Percentiles rank a stretch among this genome's conserved stretches.
phyloP scores from a whole-genome alignment of 192 early-diverging fungal genomes.

The Phycomyces blakesleeanus region DNA sequence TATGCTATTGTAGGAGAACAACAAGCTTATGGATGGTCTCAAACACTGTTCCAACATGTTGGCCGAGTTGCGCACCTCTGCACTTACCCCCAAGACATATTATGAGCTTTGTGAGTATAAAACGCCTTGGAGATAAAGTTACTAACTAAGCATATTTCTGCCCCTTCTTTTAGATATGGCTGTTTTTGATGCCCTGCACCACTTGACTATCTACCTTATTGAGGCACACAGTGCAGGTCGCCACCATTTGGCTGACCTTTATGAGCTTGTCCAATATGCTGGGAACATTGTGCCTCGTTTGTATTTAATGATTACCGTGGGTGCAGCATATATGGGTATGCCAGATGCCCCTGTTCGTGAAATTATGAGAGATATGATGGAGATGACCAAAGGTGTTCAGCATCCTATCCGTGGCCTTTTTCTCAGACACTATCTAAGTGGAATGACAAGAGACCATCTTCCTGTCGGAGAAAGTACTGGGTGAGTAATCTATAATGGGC shows the following conservation, averaged over 20 bases:
- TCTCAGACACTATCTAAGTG: conserved; percentile 91
- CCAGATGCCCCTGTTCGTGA: conserved; percentile 88
- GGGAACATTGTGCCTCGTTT: conserved; percentile 96
- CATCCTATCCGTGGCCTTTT: conserved; percentile 97
- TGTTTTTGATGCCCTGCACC: conserved; percentile 93
- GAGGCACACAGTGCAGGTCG: conserved; percentile 78
- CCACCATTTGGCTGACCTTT: conserved; percentile 84
- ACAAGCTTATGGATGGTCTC: conserved; percentile 92
- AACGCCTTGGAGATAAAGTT: background rate
- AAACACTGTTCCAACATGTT: conserved; percentile 98
- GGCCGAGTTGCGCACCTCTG: conserved; percentile 89
- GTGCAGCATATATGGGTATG: conserved; percentile 92
- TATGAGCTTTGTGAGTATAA: conserved; percentile 89
- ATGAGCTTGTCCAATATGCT: conserved; percentile 99
- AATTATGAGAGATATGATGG: conserved; percentile 98
- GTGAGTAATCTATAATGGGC: too few relatives aligned
- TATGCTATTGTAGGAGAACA: conserved; percentile 83
- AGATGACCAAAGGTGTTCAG: conserved; percentile 98
- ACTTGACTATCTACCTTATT: conserved; percentile 85
- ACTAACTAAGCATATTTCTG: background rate
- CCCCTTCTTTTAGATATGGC: conserved; percentile 72
- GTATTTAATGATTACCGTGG: conserved; percentile 99
- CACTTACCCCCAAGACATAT: conserved; percentile 94
- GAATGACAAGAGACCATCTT: conserved; percentile 93
- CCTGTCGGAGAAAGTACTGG: conserved; percentile 38